Base-by-base conservation (phyloP, 1,284 basidiomycete genomes). In the Ganoderma boninense region DNA sequence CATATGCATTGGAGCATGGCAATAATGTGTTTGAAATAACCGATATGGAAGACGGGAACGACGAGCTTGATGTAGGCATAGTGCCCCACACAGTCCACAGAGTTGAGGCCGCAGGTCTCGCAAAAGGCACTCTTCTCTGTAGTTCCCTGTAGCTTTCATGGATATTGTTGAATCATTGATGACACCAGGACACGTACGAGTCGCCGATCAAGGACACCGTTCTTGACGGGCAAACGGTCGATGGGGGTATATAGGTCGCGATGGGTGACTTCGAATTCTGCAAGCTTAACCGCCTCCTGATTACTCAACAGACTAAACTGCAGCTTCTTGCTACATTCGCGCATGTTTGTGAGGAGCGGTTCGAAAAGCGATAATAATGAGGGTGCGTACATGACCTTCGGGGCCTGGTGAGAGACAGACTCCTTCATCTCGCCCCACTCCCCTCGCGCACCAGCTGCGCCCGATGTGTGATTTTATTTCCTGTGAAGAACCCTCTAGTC, bases 41-140 rank as follows among this genome's bases (percentile, higher is more conserved):
- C 98, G 73, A 99, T 96, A 80, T 99, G 97, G 79, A 99, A 99
- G 16, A 99, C 97, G 0, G 97, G 97, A 16, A 99, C 91, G 42
- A 95, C 92, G 46, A 99, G 89, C 82, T 97, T 97, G 84, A 98
- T 97, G 83, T 97, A 98, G 8, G 97, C 97, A 81, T 97, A 98
- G 82, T 99, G 97, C 1, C 98, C 98, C 7, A 99, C 97, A 80
- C 98, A 99, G 75, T 98, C 96, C 2, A 97, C 94, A 69, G 96
- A 92, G 56, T 91, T 92, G 73, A 97, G 90, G 18, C 96, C 96
- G 79, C 98, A 99, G 0, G 98, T 99, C 80, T 97, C 94, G 82
- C 98, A 99, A 74, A 92, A 94, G 13, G 94, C 90, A 72, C 87
- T 90, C 85, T 99, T 99, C 80, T 98, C 97, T 57, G 96, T 96